A percentile compares a stretch with the other conserved stretches of the same genome.
Conservation (phyloP, 306 rosid genomes). For the Inga oerstediana region DNA sequence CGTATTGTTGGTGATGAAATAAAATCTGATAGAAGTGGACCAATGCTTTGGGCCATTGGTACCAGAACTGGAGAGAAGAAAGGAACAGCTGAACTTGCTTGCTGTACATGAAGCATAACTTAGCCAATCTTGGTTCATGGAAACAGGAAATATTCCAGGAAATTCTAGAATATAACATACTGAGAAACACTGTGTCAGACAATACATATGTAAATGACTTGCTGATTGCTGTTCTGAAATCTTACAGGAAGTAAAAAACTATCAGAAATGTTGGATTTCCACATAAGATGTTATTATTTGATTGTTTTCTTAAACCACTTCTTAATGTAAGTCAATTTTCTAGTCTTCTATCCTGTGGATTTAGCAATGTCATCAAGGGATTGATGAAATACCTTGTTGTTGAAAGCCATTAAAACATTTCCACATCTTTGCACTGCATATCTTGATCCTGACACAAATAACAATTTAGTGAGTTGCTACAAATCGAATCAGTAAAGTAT, state of each 20-base stretch:
- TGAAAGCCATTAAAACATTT: constrained; percentile 90
- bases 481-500: constrained; percentile 33
- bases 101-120: constrained; percentile 52
- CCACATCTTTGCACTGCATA: constrained; percentile 98
- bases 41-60: constrained; percentile 92
- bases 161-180: constrained; percentile 1
- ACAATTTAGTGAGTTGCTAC: constrained; percentile 40
- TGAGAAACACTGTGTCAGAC: neutral
- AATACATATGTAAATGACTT: neutral
- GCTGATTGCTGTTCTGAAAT: neutral
- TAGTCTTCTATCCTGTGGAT: constrained; percentile 7
- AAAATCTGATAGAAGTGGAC: constrained; percentile 90
- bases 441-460: constrained; percentile 83
- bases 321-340: neutral
- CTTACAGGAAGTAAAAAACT: neutral
- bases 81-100: constrained; percentile 91
- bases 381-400: constrained; percentile 71
- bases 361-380: neutral
- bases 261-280: neutral
- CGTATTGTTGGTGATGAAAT: constrained; percentile 90
- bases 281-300: neutral
- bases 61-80: constrained; percentile 92
- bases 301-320: neutral
- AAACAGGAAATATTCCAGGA: neutral
- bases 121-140: constrained; percentile 17